A percentile compares a stretch with the other conserved stretches of the same genome.
These are phyloP conservation scores for Passiflora organensis DNA, from an alignment of 345 rosid species.

Conservation along the genomic window DNA sequence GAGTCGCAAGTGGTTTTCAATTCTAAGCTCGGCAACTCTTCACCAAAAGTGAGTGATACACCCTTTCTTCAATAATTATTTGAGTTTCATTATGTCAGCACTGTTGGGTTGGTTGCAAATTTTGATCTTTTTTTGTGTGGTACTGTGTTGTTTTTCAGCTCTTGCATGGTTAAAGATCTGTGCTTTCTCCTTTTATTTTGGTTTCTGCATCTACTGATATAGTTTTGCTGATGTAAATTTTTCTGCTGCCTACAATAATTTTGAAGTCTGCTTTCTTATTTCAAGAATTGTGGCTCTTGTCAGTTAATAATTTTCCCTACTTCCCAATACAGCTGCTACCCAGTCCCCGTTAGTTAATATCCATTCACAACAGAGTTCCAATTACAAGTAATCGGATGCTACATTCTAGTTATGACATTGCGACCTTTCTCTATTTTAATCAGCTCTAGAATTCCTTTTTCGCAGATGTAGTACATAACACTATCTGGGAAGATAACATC, in stretches of 20 bases:
- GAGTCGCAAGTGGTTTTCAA: slow-evolving; percentile 54
- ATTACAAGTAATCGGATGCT: too few relatives aligned
- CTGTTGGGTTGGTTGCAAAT: not conserved
- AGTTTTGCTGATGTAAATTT: slow-evolving; percentile 21
- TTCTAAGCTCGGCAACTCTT: slow-evolving; percentile 62
- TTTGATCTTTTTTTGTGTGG: not conserved
- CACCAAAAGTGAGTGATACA: slow-evolving; percentile 48
- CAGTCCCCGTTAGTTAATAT: too few relatives aligned
- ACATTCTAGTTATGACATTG: too few relatives aligned
- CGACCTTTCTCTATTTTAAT: too few relatives aligned
- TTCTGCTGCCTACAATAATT: not conserved
- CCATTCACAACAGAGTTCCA: too few relatives aligned
- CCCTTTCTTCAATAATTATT: not conserved
- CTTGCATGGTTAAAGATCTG: not conserved
- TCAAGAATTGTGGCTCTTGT: slow-evolving; percentile 2
- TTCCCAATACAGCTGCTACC: too few relatives aligned
- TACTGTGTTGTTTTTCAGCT: slow-evolving; percentile 2
- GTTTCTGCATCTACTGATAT: slow-evolving; percentile 12
- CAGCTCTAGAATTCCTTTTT: too few relatives aligned
- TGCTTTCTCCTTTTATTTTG: slow-evolving; percentile 11
- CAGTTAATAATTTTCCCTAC: too few relatives aligned
- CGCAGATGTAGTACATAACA: not conserved
- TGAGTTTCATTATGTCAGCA: not conserved
- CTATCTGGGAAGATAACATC: not conserved
- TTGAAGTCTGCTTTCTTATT: slow-evolving; percentile 1